A percentile compares a stretch with the other conserved stretches of the same genome.
Evolutionary conservation across 2,329 filamentous ascomycete genomes (phyloP).

Genomic region (Cryphonectria japonica): DNA sequence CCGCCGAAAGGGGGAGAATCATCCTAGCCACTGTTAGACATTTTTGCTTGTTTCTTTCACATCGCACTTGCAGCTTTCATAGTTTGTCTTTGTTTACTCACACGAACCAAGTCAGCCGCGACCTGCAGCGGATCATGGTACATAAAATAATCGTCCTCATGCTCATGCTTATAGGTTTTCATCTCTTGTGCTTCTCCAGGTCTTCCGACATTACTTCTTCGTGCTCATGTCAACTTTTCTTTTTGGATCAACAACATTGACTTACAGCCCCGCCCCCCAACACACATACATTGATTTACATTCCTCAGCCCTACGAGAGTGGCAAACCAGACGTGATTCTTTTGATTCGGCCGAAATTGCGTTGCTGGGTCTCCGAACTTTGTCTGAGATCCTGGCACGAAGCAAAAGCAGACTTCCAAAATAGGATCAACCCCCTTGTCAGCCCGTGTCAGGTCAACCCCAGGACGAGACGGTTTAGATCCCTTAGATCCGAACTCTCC

Average conservation of each 20-base stretch:
- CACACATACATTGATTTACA: background rate
- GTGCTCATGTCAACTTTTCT: background rate
- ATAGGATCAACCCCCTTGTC: conserved; percentile 9
- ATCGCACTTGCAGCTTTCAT: background rate
- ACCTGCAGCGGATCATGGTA: background rate
- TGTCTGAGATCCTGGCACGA: background rate
- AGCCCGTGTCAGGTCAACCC: conserved; percentile 3
- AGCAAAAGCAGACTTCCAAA: conserved; percentile 7
- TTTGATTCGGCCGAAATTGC: background rate
- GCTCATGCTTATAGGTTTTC: background rate
- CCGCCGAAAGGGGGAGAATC: too few relatives aligned
- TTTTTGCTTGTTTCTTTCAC: background rate
- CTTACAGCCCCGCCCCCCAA: background rate
- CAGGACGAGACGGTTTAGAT: conserved; percentile 12
- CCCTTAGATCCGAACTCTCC: conserved; percentile 2
- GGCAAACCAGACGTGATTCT: background rate
- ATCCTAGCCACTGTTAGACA: too few relatives aligned
- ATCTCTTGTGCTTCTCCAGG: background rate
- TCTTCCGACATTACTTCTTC: background rate
- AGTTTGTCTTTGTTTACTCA: background rate
- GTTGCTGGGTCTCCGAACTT: background rate
- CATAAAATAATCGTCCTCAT: background rate
- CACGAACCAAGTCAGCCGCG: background rate
- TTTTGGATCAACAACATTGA: background rate
- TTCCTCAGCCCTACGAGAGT: background rate